Conservation (phyloP, 2,329 filamentous ascomycete genomes). For the Beauveria sp. region DNA sequence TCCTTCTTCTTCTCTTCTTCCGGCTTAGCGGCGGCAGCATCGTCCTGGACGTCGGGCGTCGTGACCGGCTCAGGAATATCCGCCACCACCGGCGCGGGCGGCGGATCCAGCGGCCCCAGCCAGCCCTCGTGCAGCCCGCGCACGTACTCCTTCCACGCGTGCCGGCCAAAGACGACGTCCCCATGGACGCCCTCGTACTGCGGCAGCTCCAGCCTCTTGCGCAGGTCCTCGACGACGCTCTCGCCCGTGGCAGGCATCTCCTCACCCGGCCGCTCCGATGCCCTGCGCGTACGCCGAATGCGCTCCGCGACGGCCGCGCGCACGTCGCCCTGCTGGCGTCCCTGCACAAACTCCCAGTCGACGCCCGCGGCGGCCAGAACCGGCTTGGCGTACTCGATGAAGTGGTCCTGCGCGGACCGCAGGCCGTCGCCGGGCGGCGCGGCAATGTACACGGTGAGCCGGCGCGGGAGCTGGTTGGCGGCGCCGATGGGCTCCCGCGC, state of each 20-base stretch:
- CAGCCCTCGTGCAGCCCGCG: constrained; percentile 92
- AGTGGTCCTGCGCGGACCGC: constrained; percentile 83
- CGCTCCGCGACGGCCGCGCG: constrained; percentile 79
- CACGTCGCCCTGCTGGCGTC: constrained; percentile 85
- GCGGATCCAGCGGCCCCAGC: constrained; percentile 73
- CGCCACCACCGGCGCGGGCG: constrained; percentile 25
- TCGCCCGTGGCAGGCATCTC: constrained; percentile 41
- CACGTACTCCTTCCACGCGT: constrained; percentile 97
- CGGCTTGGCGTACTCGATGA: constrained; percentile 92
- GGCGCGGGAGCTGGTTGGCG: constrained; percentile 67
- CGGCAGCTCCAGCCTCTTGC: constrained; percentile 58
- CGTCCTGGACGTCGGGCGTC: constrained; percentile 17
- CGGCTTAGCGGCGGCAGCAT: constrained; percentile 15
- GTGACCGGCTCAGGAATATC: constrained; percentile 17
- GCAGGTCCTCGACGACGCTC: constrained; percentile 52
- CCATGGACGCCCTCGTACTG: constrained; percentile 70
- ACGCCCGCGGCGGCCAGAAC: constrained; percentile 81
- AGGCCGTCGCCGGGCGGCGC: constrained; percentile 83
- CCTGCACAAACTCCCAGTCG: constrained; percentile 95
- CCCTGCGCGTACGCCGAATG: constrained; percentile 64
- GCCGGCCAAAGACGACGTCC: constrained; percentile 81
- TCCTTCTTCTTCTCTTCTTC: constrained; percentile 29
- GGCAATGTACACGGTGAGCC: constrained; percentile 77
- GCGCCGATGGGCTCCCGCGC: constrained; percentile 64
- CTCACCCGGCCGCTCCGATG: constrained; percentile 45